Conservation (phyloP, 176 grass and related monocot genomes). For the Oropetium thomaeum region DNA sequence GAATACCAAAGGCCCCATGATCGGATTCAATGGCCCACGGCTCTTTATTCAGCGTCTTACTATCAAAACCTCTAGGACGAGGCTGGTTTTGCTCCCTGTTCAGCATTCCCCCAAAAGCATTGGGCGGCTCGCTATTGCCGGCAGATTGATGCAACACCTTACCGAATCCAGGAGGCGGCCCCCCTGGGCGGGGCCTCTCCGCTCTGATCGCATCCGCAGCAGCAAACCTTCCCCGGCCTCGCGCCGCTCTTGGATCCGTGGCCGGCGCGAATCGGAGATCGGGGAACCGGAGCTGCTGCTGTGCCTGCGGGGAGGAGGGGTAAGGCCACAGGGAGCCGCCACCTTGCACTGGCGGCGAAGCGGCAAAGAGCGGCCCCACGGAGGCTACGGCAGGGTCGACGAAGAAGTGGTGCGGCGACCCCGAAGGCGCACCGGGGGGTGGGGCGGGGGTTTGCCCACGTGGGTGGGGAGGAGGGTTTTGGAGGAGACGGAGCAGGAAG, state of each 20-base stretch:
- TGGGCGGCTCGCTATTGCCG: not conserved
- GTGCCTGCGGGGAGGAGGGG: constrained; percentile 15
- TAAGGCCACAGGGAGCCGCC: constrained; percentile 36
- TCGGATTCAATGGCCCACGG: not conserved
- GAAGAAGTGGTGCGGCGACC: constrained; percentile 19
- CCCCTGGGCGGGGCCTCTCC: constrained; percentile 24
- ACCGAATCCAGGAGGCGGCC: constrained; percentile 47
- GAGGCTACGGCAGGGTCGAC: constrained; percentile 53
- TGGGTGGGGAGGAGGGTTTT: constrained; percentile 46
- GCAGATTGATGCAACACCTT: not conserved
- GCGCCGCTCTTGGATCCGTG: constrained; percentile 19
- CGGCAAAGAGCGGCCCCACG: constrained; percentile 34
- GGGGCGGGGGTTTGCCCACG: not conserved
- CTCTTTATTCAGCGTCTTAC: constrained; percentile 11
- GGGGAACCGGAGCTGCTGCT: constrained; percentile 22
- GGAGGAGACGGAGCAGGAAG: constrained; percentile 64
- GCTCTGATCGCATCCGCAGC: constrained; percentile 24
- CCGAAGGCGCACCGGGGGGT: not conserved
- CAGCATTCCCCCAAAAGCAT: constrained; percentile 14
- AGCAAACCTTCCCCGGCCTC: constrained; percentile 4
- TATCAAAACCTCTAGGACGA: constrained; percentile 11
- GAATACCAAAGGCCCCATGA: not conserved
- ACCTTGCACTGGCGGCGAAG: not conserved
- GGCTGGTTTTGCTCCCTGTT: constrained; percentile 18
- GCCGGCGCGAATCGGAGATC: constrained; percentile 27